Conservation (phyloP, 768 basidiomycete species). For the Podaxis sp. region DNA sequence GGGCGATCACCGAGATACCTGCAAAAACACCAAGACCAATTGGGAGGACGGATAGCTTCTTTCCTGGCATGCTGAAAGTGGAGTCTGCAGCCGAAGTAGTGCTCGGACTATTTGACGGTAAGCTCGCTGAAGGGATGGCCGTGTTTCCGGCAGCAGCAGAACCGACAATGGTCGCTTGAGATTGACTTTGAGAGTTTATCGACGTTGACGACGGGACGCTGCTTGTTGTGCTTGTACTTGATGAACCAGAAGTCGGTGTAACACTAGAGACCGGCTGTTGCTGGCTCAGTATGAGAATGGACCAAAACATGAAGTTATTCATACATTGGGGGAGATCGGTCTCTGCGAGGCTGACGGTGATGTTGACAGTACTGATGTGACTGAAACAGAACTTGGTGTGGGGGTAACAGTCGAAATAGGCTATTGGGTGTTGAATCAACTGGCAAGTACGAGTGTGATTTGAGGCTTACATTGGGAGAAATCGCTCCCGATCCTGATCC, state of each 20-base stretch:
- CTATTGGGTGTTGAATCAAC: background rate
- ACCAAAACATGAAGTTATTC: background rate
- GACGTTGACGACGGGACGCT: background rate
- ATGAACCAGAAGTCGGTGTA: slow-evolving; percentile 12
- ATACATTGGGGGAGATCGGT: background rate
- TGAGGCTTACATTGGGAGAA: background rate
- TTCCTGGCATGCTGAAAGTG: slow-evolving; percentile 68
- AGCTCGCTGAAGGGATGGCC: slow-evolving; percentile 12
- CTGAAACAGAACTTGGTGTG: slow-evolving; percentile 8
- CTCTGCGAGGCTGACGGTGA: background rate
- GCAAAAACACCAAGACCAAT: slow-evolving; percentile 84
- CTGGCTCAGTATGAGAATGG: background rate
- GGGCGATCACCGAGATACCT: slow-evolving; percentile 79
- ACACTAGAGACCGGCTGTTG: slow-evolving; percentile 3
- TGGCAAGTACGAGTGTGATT: background rate
- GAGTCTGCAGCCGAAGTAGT: slow-evolving; percentile 30
- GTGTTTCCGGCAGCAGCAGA: slow-evolving; percentile 19
- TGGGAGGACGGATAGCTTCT: slow-evolving; percentile 70
- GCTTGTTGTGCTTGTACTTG: too few relatives aligned
- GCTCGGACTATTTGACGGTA: slow-evolving; percentile 17
- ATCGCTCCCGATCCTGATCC: background rate
- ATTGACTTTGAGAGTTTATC: background rate
- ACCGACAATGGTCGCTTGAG: slow-evolving; percentile 3
- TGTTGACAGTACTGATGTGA: background rate
- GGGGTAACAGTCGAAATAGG: slow-evolving; percentile 12